Percentiles rank a stretch among this genome's conserved stretches.
Evolutionary conservation across 305 asterid genomes (phyloP).

Genomic region (Fraxinus sp.): DNA sequence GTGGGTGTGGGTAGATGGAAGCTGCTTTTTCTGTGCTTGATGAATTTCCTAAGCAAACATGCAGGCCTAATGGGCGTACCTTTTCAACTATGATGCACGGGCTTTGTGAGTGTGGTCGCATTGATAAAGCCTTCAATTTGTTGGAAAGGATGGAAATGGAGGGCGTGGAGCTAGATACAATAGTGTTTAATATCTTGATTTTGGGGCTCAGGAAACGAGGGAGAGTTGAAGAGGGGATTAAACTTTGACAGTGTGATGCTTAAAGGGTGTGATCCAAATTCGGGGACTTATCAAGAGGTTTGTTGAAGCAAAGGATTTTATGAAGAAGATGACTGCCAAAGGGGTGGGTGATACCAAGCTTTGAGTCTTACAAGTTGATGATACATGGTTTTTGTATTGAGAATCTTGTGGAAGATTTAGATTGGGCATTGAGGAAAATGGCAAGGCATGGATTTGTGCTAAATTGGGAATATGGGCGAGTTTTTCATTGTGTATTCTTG

Average conservation of each 20-base stretch:
- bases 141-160: conserved; percentile 65
- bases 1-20: conserved; percentile 52
- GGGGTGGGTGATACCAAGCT: conserved; percentile 45
- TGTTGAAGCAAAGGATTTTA: conserved; percentile 56
- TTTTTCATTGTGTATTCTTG: conserved; percentile 41
- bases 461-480: conserved; percentile 78
- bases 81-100: conserved; percentile 77
- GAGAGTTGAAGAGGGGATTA: conserved; percentile 51
- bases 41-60: conserved; percentile 74
- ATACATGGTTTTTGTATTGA: conserved; percentile 58
- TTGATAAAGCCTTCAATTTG: conserved; percentile 57
- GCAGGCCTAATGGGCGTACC: conserved; percentile 58
- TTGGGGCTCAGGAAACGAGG: conserved; percentile 66
- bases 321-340: conserved; percentile 49
- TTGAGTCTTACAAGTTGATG: conserved; percentile 58
- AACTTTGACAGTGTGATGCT: conserved; percentile 48
- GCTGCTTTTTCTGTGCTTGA: conserved; percentile 74
- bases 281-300: conserved; percentile 70
- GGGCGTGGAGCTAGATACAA: conserved; percentile 59
- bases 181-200: conserved; percentile 61
- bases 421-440: conserved; percentile 70
- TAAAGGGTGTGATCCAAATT: conserved; percentile 68
- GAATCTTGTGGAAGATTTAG: conserved; percentile 48
- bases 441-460: conserved; percentile 61
- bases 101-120: conserved; percentile 45